A percentile compares a stretch with the other conserved stretches of the same genome.
Conservation (phyloP, 495 filamentous ascomycete genomes). For the Trichoderma erinaceum region DNA sequence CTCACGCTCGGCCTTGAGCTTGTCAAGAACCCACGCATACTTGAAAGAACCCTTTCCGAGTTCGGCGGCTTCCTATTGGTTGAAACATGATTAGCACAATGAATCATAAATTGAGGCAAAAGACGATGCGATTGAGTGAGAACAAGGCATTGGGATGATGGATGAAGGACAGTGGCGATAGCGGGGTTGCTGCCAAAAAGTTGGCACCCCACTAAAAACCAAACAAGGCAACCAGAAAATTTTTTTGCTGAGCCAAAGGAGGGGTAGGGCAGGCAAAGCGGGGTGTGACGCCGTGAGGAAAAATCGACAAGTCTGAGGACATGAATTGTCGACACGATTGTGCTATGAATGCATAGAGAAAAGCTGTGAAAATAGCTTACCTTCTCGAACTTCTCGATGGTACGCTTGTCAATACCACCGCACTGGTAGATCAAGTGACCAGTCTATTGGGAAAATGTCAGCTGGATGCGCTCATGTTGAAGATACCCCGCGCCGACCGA, state of each 20-base stretch:
- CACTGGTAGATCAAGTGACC: slow-evolving; percentile 99
- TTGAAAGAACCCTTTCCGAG: slow-evolving; percentile 85
- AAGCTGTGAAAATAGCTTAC: slow-evolving; percentile 24
- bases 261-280: slow-evolving; percentile 8
- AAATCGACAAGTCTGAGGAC: neutral
- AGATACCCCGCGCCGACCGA: neutral
- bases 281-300: neutral
- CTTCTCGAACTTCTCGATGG: slow-evolving; percentile 99
- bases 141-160: neutral
- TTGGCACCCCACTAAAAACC: neutral
- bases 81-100: slow-evolving; percentile 12
- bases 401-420: slow-evolving; percentile 99
- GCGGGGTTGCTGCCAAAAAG: neutral
- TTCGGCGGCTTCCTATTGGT: slow-evolving; percentile 84
- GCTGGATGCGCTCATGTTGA: slow-evolving; percentile 12
- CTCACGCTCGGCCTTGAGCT: slow-evolving; percentile 99
- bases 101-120: neutral
- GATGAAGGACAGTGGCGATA: neutral
- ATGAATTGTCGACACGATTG: neutral
- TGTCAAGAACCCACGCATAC: slow-evolving; percentile 99
- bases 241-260: neutral
- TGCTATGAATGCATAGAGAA: neutral
- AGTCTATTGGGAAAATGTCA: slow-evolving; percentile 27
- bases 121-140: slow-evolving; percentile 12
- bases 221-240: slow-evolving; percentile 4